phyloP scores from a whole-genome alignment of 2,329 filamentous ascomycete genomes.

The Colletotrichum gloeosporioides region DNA sequence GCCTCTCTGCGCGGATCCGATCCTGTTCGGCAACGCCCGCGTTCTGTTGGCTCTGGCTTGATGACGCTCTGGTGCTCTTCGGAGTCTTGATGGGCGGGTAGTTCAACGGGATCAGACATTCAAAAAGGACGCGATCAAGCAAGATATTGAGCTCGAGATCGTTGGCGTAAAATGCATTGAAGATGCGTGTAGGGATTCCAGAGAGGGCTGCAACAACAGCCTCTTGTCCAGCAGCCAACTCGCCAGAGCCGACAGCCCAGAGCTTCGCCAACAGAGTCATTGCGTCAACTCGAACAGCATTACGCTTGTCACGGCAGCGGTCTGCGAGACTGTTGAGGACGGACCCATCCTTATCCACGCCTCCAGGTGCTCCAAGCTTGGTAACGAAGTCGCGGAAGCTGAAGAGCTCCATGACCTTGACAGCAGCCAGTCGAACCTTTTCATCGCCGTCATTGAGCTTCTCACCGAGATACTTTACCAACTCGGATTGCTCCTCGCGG shows the following conservation, averaged over 20 bases:
- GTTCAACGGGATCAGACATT: slow-evolving; percentile 85
- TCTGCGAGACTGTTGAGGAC: slow-evolving; percentile 84
- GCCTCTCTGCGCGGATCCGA: slow-evolving; percentile 81
- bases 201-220: slow-evolving; percentile 76
- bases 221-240: slow-evolving; percentile 84
- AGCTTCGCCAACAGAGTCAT: slow-evolving; percentile 85
- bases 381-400: slow-evolving; percentile 80
- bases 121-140: slow-evolving; percentile 84
- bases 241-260: slow-evolving; percentile 92
- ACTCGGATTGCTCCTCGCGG: slow-evolving; percentile 76
- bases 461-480: slow-evolving; percentile 77
- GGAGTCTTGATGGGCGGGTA: slow-evolving; percentile 71
- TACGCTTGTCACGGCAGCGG: slow-evolving; percentile 85
- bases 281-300: slow-evolving; percentile 81
- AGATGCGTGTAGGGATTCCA: slow-evolving; percentile 82
- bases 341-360: slow-evolving; percentile 77
- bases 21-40: slow-evolving; percentile 66
- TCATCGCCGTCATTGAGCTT: slow-evolving; percentile 90
- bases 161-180: slow-evolving; percentile 90
- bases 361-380: slow-evolving; percentile 79
- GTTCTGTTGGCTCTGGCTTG: slow-evolving; percentile 45
- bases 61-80: slow-evolving; percentile 64
- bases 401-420: slow-evolving; percentile 83
- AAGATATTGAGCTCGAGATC: slow-evolving; percentile 85
- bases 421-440: slow-evolving; percentile 86